A percentile compares a stretch with the other conserved stretches of the same genome.
phyloP scores from a whole-genome alignment of 208 protist genomes.

The Acanthamoeba rhysodes region DNA sequence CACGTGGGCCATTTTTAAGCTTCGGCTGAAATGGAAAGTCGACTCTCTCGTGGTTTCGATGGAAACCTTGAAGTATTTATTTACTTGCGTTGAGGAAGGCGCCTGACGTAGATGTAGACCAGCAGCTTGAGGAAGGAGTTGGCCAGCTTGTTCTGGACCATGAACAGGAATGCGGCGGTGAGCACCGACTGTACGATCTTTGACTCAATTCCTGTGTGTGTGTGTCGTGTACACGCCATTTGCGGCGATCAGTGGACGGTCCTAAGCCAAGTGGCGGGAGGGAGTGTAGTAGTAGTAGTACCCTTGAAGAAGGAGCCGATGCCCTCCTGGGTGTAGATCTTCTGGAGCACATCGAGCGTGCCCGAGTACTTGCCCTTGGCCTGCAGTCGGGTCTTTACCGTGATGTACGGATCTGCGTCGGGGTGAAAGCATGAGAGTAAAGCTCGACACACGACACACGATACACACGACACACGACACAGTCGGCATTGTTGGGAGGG shows the following conservation, averaged over 20 bases:
- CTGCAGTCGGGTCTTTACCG: conserved; percentile 73
- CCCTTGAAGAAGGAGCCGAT: conserved; percentile 66
- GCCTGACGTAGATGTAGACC: conserved; percentile 54
- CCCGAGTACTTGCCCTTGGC: conserved; percentile 68
- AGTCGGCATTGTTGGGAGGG: neutral
- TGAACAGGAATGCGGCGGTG: conserved; percentile 69
- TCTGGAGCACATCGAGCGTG: conserved; percentile 67
- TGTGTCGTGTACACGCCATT: neutral
- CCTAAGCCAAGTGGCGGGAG: neutral
- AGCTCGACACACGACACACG: neutral
- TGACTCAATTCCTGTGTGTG: conserved; percentile 46
- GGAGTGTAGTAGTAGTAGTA: neutral
- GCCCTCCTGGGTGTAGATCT: conserved; percentile 72
- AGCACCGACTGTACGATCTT: conserved; percentile 75
- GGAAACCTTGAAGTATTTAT: too few species aligned
- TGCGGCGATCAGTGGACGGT: neutral
- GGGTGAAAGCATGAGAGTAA: too few species aligned
- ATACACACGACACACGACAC: too few species aligned
- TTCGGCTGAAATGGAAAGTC: too few species aligned
- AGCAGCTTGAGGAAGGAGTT: conserved; percentile 60
- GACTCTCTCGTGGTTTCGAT: too few species aligned
- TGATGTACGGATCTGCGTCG: conserved; percentile 72
- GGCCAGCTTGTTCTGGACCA: conserved; percentile 67
- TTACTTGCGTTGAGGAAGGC: conserved; percentile 29
- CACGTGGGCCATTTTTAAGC: too few species aligned